phyloP scores from a whole-genome alignment of 148 eudicot species.

The Camellia sinensis region DNA sequence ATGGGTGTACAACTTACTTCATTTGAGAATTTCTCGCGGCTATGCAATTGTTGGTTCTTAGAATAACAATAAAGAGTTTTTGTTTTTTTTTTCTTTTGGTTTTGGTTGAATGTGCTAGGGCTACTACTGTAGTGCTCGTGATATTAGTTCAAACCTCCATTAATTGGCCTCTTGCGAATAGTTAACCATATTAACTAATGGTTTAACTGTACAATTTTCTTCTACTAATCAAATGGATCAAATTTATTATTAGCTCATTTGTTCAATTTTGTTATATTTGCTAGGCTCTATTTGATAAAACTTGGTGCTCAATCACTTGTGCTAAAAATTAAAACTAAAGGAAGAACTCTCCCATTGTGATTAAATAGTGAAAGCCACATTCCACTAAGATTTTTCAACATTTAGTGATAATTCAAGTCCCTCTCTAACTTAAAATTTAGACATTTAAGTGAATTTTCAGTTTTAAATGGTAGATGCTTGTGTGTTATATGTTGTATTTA shows the following conservation, averaged over 20 bases:
- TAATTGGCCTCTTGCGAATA: not conserved
- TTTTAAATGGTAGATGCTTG: not conserved
- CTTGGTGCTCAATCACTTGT: not conserved
- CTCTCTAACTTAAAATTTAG: not conserved
- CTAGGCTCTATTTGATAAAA: not conserved
- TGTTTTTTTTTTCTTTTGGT: no score
- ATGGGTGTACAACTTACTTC: not conserved
- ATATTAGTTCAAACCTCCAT: not conserved
- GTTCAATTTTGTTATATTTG: no score
- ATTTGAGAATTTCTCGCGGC: not conserved
- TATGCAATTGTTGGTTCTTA: not conserved
- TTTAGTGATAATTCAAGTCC: not conserved
- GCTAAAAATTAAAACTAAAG: no score
- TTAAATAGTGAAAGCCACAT: not conserved
- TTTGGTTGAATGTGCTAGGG: not conserved
- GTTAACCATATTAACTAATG: not conserved
- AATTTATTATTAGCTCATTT: no score
- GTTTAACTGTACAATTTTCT: no score
- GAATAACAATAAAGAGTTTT: not conserved
- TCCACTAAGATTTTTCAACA: not conserved
- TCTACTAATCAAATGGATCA: not conserved
- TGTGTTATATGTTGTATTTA: constrained; percentile 6
- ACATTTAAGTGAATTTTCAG: not conserved
- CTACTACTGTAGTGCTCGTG: not conserved
- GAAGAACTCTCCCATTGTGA: no score